Percentiles rank a stretch among this genome's conserved stretches.
Conservation (phyloP, 2,329 filamentous ascomycete genomes). For the Hymenoscyphus scutula region DNA sequence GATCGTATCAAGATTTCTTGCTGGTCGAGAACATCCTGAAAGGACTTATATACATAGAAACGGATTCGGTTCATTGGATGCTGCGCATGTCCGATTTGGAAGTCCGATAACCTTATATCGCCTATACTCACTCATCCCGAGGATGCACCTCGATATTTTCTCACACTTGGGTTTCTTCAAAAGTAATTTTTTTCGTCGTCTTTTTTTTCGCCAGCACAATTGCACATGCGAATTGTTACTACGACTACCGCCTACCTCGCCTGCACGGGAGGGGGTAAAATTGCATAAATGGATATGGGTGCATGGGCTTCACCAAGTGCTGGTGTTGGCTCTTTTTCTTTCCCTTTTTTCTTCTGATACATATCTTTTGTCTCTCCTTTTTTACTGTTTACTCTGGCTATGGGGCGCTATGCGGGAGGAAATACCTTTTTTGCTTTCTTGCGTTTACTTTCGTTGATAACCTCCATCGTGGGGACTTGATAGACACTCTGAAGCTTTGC, state of each 20-base stretch:
- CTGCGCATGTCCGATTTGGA: neutral
- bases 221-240: slow-evolving; percentile 5
- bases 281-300: slow-evolving; percentile 10
- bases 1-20: neutral
- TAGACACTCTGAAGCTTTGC: neutral
- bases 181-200: neutral
- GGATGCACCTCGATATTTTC: neutral
- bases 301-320: slow-evolving; percentile 13
- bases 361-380: neutral
- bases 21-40: neutral
- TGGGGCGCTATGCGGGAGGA: neutral
- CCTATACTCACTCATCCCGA: too few relatives aligned
- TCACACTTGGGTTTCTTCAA: neutral
- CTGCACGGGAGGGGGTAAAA: neutral
- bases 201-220: neutral
- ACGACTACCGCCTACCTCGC: neutral
- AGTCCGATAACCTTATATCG: neutral
- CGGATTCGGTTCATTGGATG: slow-evolving; percentile 1
- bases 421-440: slow-evolving; percentile 1
- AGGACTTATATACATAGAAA: neutral
- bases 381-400: neutral
- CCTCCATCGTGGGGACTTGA: neutral
- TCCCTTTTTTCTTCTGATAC: neutral
- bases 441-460: neutral
- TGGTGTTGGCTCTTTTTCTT: slow-evolving; percentile 13